These are phyloP conservation scores for Ophiostoma sp. DNA, from an alignment of 2,329 filamentous ascomycete genomes.

Conservation along the genomic window DNA sequence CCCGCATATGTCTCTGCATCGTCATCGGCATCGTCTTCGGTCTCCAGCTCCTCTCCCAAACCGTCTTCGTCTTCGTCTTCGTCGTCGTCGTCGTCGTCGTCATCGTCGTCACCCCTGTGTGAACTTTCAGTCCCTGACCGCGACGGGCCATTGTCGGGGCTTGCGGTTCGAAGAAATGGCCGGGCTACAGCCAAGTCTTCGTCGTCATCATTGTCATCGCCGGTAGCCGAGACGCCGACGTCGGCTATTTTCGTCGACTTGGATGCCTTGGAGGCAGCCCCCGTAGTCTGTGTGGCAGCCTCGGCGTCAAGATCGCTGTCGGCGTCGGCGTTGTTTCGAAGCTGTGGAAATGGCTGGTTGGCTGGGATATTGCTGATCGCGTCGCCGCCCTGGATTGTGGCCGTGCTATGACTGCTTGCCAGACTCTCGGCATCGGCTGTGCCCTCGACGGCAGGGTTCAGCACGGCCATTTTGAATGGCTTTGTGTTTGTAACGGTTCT, in stretches of 20 bases:
- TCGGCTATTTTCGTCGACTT: slow-evolving; percentile 22
- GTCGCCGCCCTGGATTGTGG: slow-evolving; percentile 19
- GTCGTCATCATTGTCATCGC: slow-evolving; percentile 48
- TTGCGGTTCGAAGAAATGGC: slow-evolving; percentile 53
- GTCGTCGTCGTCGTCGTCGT: slow-evolving; percentile 27
- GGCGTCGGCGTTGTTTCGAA: slow-evolving; percentile 41
- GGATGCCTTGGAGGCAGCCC: slow-evolving; percentile 26
- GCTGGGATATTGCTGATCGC: slow-evolving; percentile 28
- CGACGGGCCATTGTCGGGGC: slow-evolving; percentile 39
- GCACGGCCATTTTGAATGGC: slow-evolving; percentile 20
- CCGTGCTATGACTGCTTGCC: slow-evolving; percentile 26
- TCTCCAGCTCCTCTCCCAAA: slow-evolving; percentile 29
- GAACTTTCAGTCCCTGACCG: slow-evolving; percentile 29
- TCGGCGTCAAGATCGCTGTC: slow-evolving; percentile 26
- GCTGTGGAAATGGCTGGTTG: slow-evolving; percentile 35
- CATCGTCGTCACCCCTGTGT: slow-evolving; percentile 25
- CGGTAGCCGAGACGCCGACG: slow-evolving; percentile 14
- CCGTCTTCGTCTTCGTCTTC: slow-evolving; percentile 35
- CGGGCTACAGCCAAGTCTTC: slow-evolving; percentile 54
- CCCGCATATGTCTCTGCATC: background rate
- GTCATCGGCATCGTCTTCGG: slow-evolving; percentile 21
- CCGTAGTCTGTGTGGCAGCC: background rate
- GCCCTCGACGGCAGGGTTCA: slow-evolving; percentile 19
- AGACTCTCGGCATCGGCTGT: slow-evolving; percentile 25
- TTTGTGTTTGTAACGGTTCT: background rate